Evolutionary conservation across 2,329 filamentous ascomycete species (phyloP).

Genomic region (Aureobasidium subglaciale): DNA sequence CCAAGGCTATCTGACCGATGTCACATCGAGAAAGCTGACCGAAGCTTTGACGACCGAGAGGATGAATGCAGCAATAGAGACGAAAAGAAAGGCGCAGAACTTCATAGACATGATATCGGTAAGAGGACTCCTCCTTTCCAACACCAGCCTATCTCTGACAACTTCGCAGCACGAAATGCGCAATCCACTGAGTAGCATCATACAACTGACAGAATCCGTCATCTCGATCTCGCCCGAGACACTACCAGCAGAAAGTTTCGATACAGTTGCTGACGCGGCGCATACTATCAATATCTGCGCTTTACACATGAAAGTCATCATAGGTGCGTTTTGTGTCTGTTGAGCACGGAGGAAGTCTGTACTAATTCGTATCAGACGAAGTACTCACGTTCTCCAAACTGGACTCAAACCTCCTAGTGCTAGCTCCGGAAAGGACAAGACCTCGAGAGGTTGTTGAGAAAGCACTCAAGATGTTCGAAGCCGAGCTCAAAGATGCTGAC

Average conservation of each 20-base stretch:
- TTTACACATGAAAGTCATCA: constrained; percentile 10
- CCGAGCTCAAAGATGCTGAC: constrained; percentile 23
- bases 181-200: constrained; percentile 23
- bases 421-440: constrained; percentile 19
- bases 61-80: constrained; percentile 30
- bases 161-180: constrained; percentile 14
- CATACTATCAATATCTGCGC: constrained; percentile 16
- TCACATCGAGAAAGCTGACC: background rate
- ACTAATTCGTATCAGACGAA: no score
- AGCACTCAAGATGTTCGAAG: constrained; percentile 29
- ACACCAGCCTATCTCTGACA: background rate
- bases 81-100: constrained; percentile 22
- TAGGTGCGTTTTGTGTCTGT: no score
- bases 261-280: constrained; percentile 10
- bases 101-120: constrained; percentile 29
- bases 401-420: constrained; percentile 35
- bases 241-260: background rate
- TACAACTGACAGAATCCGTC: constrained; percentile 30
- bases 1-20: background rate
- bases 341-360: no score
- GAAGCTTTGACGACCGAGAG: constrained; percentile 20
- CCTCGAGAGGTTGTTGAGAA: constrained; percentile 20
- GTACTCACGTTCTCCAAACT: constrained; percentile 40
- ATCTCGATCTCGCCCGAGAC: background rate
- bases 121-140: background rate